Percentiles rank a stretch among this genome's conserved stretches.
These are phyloP conservation scores for Tetrahymena thermophila DNA, from an alignment of 73 alveolate species.

Conservation along the genomic window DNA sequence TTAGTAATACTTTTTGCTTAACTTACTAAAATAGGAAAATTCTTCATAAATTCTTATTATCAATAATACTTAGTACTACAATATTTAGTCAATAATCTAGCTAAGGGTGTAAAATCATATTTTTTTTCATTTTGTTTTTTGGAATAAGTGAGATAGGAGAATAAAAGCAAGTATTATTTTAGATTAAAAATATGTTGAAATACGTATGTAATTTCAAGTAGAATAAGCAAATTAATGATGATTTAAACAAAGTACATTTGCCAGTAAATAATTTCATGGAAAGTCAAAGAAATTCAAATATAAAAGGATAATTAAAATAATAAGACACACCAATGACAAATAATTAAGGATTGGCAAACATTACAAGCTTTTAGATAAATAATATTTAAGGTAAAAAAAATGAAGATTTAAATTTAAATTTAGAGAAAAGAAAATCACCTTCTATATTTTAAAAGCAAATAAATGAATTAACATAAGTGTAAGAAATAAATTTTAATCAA, in stretches of 20 bases:
- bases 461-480: not conserved
- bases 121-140: not conserved
- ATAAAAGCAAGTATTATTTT: not conserved
- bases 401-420: too few species aligned
- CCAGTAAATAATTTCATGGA: too few species aligned
- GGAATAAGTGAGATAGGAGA: not conserved
- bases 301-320: too few species aligned
- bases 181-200: not conserved
- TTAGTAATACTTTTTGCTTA: not conserved
- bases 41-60: not conserved
- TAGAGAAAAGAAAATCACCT: not conserved
- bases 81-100: not conserved
- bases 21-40: not conserved
- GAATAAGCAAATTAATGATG: not conserved
- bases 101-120: not conserved
- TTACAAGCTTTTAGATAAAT: not conserved
- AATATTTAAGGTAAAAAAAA: too few species aligned
- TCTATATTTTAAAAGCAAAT: not conserved
- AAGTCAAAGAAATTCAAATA: too few species aligned
- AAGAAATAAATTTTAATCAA: not conserved
- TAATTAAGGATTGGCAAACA: not conserved
- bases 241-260: too few species aligned
- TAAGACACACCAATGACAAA: too few species aligned
- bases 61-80: not conserved
- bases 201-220: not conserved